Evolutionary conservation across 345 rosid genomes (phyloP).

Genomic region (Erodium maritimum): DNA sequence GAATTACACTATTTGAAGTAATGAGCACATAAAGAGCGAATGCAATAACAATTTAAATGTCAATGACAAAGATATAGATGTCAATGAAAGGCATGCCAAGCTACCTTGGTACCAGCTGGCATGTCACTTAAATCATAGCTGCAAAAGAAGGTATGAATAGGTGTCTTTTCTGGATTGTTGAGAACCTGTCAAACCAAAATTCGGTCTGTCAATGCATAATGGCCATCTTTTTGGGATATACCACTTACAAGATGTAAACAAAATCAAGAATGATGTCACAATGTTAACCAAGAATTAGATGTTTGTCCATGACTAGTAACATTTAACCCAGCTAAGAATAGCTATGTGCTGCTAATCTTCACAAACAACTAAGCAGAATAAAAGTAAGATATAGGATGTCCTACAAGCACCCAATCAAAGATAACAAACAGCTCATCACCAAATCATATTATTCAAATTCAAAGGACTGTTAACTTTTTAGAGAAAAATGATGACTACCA

Average conservation of each 20-base stretch:
- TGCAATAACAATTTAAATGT: no score
- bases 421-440: neutral
- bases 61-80: neutral
- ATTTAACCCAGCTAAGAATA: neutral
- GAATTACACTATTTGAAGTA: no score
- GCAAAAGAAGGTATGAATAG: constrained; percentile 88
- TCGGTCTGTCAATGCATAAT: neutral
- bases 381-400: no score
- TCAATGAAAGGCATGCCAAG: constrained; percentile 3
- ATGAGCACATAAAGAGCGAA: no score
- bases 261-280: no score
- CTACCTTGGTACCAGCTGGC: constrained; percentile 82
- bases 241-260: no score
- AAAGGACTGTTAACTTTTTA: no score
- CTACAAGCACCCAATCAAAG: no score
- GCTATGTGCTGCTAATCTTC: neutral
- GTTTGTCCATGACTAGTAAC: neutral
- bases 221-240: neutral
- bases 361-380: no score
- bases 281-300: neutral
- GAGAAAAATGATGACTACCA: constrained; percentile 25
- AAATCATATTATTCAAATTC: no score
- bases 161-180: constrained; percentile 97
- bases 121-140: constrained; percentile 90
- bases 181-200: constrained; percentile 51